phyloP scores from a whole-genome alignment of 306 rosid species.

The Cicer cuneatum region DNA sequence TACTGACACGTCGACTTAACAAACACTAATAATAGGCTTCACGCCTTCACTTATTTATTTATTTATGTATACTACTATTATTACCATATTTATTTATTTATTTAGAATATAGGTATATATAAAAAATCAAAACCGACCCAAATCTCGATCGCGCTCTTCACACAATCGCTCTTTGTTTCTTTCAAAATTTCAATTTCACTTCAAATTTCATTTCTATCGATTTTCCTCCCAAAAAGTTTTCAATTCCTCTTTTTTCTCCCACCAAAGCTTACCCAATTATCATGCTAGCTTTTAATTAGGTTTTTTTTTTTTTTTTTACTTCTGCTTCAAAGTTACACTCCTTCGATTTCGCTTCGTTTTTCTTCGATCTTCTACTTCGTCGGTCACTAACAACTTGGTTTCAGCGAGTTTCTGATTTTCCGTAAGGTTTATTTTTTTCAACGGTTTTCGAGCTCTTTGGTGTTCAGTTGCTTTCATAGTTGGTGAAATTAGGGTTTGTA shows the following conservation, averaged over 20 bases:
- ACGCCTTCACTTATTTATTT: neutral
- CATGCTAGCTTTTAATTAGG: slow-evolving; percentile 4
- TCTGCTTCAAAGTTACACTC: neutral
- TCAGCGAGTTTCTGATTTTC: neutral
- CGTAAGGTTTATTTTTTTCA: neutral
- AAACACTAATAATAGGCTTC: neutral
- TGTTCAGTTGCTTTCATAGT: neutral
- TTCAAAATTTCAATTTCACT: slow-evolving; percentile 10
- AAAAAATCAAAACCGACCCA: slow-evolving; percentile 22
- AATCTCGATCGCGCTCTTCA: slow-evolving; percentile 41
- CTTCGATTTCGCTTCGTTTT: neutral
- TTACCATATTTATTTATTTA: neutral
- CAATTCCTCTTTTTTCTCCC: neutral
- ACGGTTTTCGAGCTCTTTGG: neutral
- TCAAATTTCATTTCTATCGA: slow-evolving; percentile 16
- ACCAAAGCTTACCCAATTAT: neutral
- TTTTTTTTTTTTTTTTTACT: neutral
- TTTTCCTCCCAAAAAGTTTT: neutral
- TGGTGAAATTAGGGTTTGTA: slow-evolving; percentile 46
- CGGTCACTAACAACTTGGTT: neutral
- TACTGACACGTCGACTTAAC: slow-evolving; percentile 5
- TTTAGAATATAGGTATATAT: neutral
- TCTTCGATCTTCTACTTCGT: slow-evolving; percentile 1
- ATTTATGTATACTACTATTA: neutral
- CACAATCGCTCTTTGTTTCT: neutral